These are phyloP conservation scores for Physcomitrium patens DNA, from an alignment of 225 moss, liverwort and hornwort genomes.

Conservation along the genomic window DNA sequence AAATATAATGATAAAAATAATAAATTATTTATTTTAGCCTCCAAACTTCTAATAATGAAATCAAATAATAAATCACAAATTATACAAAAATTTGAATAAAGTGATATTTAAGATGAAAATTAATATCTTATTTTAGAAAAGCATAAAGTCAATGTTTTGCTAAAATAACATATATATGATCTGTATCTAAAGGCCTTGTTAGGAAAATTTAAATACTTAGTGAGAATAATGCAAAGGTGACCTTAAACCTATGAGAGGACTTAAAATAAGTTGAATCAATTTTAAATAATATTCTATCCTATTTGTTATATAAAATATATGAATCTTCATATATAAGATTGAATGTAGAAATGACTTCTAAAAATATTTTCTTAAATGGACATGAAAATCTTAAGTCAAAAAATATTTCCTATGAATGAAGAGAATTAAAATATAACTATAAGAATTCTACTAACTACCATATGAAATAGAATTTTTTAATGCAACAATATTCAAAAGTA, in stretches of 20 bases:
- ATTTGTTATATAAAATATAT: slow-evolving; percentile 17
- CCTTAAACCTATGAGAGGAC: background rate
- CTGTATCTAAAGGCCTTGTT: slow-evolving; percentile 65
- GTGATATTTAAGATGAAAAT: slow-evolving; percentile 17
- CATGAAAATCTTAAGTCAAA: background rate
- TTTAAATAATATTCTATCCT: background rate
- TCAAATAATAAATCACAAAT: slow-evolving; percentile 5
- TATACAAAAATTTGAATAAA: background rate
- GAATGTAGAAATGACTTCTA: background rate
- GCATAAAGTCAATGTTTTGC: slow-evolving; percentile 50
- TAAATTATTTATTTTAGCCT: slow-evolving; percentile 14
- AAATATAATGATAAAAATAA: too few species aligned
- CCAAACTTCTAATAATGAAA: slow-evolving; percentile 24
- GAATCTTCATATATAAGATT: slow-evolving; percentile 17
- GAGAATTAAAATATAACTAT: slow-evolving; percentile 21
- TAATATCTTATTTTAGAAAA: slow-evolving; percentile 46
- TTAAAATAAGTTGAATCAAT: background rate
- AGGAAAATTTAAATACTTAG: slow-evolving; percentile 41
- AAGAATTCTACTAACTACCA: slow-evolving; percentile 26
- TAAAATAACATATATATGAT: slow-evolving; percentile 56
- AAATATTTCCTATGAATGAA: slow-evolving; percentile 16
- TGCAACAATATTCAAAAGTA: slow-evolving; percentile 25
- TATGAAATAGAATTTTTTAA: slow-evolving; percentile 36
- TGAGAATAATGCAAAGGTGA: slow-evolving; percentile 15
- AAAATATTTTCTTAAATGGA: slow-evolving; percentile 11